These are phyloP conservation scores for Hypoxylon rubiginosum DNA, from an alignment of 2,329 filamentous ascomycete genomes.

Conservation along the genomic window DNA sequence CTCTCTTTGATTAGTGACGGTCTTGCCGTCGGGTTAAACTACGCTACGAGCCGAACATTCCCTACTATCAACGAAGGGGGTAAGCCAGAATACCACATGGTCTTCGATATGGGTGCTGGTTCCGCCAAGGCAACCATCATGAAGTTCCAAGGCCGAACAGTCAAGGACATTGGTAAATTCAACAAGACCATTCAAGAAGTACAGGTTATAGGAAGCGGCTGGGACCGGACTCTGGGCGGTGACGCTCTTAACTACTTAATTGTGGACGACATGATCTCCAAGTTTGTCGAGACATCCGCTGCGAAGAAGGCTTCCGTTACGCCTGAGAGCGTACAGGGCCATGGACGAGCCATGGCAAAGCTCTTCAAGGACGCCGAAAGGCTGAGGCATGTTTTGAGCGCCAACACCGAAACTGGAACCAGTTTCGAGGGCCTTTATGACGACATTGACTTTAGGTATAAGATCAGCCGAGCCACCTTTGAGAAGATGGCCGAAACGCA, in stretches of 20 bases:
- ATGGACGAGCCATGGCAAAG: conserved; percentile 89
- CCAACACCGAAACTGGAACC: conserved; percentile 84
- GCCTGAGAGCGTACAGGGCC: conserved; percentile 73
- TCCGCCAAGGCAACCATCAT: conserved; percentile 92
- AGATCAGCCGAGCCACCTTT: conserved; percentile 83
- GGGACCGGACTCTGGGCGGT: conserved; percentile 90
- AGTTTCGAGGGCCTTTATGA: conserved; percentile 92
- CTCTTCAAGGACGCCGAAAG: conserved; percentile 94
- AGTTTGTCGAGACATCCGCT: conserved; percentile 79
- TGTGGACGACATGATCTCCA: conserved; percentile 86
- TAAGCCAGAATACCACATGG: conserved; percentile 90
- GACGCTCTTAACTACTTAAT: conserved; percentile 91
- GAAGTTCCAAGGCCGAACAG: conserved; percentile 86
- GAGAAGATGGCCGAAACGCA: conserved; percentile 81
- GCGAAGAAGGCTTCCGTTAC: conserved; percentile 75
- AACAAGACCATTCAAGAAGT: conserved; percentile 98
- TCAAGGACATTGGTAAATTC: conserved; percentile 92
- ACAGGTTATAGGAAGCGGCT: conserved; percentile 86
- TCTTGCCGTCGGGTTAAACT: conserved; percentile 92
- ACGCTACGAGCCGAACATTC: conserved; percentile 91
- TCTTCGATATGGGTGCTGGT: conserved; percentile 98
- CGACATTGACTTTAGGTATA: conserved; percentile 94
- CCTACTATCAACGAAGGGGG: conserved; percentile 84
- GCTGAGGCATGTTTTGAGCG: conserved; percentile 89
- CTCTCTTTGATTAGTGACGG: conserved; percentile 90